Conservation (phyloP, 768 basidiomycete genomes). For the Phanerochaete carnosa region DNA sequence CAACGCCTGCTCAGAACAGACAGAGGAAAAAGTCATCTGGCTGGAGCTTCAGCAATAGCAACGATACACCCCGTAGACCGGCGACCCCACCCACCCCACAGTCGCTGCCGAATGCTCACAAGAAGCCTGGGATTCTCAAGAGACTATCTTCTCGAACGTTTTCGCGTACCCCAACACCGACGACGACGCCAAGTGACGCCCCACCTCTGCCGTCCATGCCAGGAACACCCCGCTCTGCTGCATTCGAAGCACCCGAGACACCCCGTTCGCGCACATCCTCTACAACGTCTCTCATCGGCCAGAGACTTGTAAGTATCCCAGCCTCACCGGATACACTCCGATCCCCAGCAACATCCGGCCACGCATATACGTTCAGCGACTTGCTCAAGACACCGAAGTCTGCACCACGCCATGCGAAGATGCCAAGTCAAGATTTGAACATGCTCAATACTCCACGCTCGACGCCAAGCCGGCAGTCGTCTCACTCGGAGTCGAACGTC, state of each 20-base stretch:
- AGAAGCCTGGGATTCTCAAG: slow-evolving; percentile 1
- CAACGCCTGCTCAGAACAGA: neutral
- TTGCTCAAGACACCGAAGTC: neutral
- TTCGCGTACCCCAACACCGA: neutral
- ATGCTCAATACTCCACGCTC: neutral
- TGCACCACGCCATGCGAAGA: neutral
- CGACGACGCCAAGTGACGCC: neutral
- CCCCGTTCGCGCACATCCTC: neutral
- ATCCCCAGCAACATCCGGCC: neutral
- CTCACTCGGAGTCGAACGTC: neutral
- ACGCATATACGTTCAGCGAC: neutral
- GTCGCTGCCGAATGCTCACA: neutral
- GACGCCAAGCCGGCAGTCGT: neutral
- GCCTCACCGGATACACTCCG: neutral
- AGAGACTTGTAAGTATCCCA: neutral
- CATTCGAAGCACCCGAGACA: neutral
- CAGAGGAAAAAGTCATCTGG: neutral
- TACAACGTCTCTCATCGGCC: neutral
- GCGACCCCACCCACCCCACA: slow-evolving; percentile 1
- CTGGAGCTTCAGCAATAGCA: neutral
- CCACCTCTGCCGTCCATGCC: slow-evolving; percentile 3
- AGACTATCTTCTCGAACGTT: slow-evolving; percentile 6
- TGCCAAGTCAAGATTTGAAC: neutral
- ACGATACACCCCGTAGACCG: neutral
- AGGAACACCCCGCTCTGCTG: neutral